These are phyloP conservation scores for Entamoeba histolytica DNA, from an alignment of 208 protist genomes.

Conservation along the genomic window DNA sequence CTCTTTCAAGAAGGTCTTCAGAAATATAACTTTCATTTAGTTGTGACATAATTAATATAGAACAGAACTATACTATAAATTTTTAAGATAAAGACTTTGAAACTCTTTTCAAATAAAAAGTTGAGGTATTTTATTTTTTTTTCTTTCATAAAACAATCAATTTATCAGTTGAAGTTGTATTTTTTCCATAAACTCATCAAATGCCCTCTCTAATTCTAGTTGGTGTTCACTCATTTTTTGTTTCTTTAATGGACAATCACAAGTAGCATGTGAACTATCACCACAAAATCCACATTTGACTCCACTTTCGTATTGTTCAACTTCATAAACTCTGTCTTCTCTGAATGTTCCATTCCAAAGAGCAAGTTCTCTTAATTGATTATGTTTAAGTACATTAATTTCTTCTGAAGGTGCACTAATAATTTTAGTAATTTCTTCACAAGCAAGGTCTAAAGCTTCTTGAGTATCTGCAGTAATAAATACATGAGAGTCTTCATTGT, in stretches of 20 bases:
- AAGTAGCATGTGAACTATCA: background rate
- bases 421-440: conserved; percentile 36
- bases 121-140: too few species aligned
- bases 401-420: conserved; percentile 32
- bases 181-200: background rate
- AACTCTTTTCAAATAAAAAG: too few species aligned
- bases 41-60: background rate
- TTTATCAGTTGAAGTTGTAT: too few species aligned
- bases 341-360: conserved; percentile 46
- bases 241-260: background rate
- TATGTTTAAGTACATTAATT: conserved; percentile 45
- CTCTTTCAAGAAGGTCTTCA: background rate
- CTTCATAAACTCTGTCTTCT: conserved; percentile 26
- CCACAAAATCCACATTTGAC: background rate
- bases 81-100: too few species aligned
- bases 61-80: too few species aligned
- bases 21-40: background rate
- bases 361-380: conserved; percentile 48
- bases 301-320: background rate
- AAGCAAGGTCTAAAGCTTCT: conserved; percentile 29
- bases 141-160: too few species aligned
- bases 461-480: conserved; percentile 40
- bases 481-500: conserved; percentile 47
- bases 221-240: background rate
- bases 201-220: background rate